A percentile compares a stretch with the other conserved stretches of the same genome.
Conservation (phyloP, 306 rosid species). For the Dryas drummondii region DNA sequence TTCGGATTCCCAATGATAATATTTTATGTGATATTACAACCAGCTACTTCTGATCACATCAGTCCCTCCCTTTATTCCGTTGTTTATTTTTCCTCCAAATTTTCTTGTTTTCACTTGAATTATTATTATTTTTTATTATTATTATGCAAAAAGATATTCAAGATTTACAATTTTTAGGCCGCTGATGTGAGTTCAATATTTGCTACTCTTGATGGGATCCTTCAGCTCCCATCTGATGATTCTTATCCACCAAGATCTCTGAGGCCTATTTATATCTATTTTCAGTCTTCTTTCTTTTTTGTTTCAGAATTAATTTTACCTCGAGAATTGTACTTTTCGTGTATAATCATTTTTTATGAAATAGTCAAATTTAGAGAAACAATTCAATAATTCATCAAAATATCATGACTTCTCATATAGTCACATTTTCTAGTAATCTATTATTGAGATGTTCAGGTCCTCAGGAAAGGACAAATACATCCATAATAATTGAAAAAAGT, state of each 20-base stretch:
- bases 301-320: background rate
- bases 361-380: too few species aligned
- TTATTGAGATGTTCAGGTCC: too few species aligned
- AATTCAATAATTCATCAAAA: too few species aligned
- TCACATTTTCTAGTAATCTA: too few species aligned
- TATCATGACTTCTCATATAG: too few species aligned
- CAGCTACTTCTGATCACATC: slow-evolving; percentile 25
- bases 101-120: background rate
- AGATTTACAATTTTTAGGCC: background rate
- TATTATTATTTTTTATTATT: background rate
- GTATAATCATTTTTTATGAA: background rate
- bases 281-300: background rate
- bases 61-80: background rate
- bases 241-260: slow-evolving; percentile 27
- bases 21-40: slow-evolving; percentile 13
- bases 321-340: too few species aligned
- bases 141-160: too few species aligned
- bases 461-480: too few species aligned
- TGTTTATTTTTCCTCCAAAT: background rate
- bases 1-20: slow-evolving; percentile 24
- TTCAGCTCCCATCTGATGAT: slow-evolving; percentile 8
- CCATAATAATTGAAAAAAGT: too few species aligned
- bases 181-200: slow-evolving; percentile 16
- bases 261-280: background rate
- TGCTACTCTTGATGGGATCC: slow-evolving; percentile 25